phyloP scores from a whole-genome alignment of 2,329 filamentous ascomycete species.

The Ophiostoma piceae region DNA sequence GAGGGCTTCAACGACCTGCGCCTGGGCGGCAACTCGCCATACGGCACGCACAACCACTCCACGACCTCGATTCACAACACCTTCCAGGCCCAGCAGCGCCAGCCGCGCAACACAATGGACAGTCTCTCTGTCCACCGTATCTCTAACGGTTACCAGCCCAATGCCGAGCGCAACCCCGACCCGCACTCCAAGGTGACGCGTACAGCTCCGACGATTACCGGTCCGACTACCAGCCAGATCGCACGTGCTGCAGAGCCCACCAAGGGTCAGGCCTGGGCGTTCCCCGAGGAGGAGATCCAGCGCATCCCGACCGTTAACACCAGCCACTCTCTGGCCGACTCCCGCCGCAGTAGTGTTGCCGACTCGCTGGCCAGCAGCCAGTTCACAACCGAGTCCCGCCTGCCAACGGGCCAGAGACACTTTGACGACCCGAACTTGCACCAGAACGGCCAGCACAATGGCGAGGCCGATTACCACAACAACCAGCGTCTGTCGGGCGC shows the following conservation, averaged over 20 bases:
- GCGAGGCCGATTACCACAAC: conserved; percentile 37
- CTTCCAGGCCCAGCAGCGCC: conserved; percentile 50
- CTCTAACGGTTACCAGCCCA: conserved; percentile 61
- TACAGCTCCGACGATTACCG: conserved; percentile 71
- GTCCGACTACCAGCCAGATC: conserved; percentile 59
- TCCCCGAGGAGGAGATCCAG: conserved; percentile 66
- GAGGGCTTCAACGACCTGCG: conserved; percentile 64
- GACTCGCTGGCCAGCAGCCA: conserved; percentile 76
- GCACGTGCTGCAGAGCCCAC: conserved; percentile 71
- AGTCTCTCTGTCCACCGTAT: conserved; percentile 53
- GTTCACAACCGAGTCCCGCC: conserved; percentile 66
- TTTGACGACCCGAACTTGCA: conserved; percentile 67
- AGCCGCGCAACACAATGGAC: conserved; percentile 50
- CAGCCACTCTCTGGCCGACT: conserved; percentile 52
- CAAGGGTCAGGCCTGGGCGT: conserved; percentile 79
- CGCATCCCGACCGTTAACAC: conserved; percentile 43
- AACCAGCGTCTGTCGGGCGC: conserved; percentile 44
- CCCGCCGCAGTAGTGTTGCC: conserved; percentile 68
- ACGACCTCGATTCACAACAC: conserved; percentile 69
- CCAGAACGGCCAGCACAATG: conserved; percentile 63
- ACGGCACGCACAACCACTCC: conserved; percentile 71
- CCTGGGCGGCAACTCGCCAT: conserved; percentile 61
- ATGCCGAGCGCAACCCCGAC: conserved; percentile 53
- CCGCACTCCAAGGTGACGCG: conserved; percentile 48
- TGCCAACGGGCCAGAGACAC: conserved; percentile 66